phyloP scores from a whole-genome alignment of 2,329 filamentous ascomycete genomes.

The Cercospora nicotianae region DNA sequence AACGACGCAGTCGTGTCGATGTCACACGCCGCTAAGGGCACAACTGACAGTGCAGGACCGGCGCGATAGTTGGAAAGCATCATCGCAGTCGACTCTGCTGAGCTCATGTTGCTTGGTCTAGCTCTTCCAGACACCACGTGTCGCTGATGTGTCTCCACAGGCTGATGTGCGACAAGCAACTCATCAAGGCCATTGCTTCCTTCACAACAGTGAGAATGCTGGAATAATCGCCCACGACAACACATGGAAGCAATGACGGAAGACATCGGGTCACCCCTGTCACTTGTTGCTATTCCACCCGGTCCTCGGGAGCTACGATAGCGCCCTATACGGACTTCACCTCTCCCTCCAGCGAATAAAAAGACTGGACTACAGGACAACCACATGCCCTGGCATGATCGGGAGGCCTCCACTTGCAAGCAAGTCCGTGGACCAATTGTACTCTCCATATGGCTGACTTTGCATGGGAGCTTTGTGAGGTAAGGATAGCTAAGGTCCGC shows the following conservation, averaged over 20 bases:
- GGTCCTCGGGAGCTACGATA: neutral
- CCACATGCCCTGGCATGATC: neutral
- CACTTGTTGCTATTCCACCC: constrained; percentile 1
- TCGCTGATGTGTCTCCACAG: neutral
- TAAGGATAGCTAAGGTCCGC: neutral
- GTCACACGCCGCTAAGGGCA: neutral
- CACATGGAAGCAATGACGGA: neutral
- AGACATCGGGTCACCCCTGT: neutral
- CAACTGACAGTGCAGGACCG: neutral
- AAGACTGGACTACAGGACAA: neutral
- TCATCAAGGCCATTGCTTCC: neutral
- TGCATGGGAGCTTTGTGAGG: neutral
- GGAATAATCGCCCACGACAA: neutral
- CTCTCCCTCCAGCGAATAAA: neutral
- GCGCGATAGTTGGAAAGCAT: neutral
- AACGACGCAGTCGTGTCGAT: neutral
- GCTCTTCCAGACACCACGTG: neutral
- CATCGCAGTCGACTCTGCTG: neutral
- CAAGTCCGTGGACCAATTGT: neutral
- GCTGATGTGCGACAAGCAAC: neutral
- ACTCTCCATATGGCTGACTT: neutral
- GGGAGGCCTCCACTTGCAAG: neutral
- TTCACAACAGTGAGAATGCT: neutral
- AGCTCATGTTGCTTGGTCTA: neutral
- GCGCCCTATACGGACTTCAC: neutral